phyloP scores from a whole-genome alignment of 1,284 basidiomycete genomes.

The Marasmius tenuissimus region DNA sequence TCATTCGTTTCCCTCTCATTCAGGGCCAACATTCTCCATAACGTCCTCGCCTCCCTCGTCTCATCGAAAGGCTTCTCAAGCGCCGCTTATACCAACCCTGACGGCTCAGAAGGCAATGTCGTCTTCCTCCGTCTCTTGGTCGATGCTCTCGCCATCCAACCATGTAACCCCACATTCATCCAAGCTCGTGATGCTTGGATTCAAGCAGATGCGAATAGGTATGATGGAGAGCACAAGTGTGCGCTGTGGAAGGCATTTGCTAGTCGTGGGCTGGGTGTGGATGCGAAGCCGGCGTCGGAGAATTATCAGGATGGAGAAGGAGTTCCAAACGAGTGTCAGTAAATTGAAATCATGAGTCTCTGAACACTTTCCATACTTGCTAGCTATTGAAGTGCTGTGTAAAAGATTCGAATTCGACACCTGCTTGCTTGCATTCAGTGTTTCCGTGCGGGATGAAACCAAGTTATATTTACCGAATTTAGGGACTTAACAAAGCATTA shows the following conservation, averaged over 20 bases:
- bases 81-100: slow-evolving; percentile 22
- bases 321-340: background rate
- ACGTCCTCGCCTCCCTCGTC: background rate
- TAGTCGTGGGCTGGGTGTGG: slow-evolving; percentile 19
- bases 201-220: slow-evolving; percentile 52
- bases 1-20: slow-evolving; percentile 35
- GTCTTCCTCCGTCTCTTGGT: slow-evolving; percentile 46
- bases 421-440: too few relatives aligned
- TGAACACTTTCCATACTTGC: too few relatives aligned
- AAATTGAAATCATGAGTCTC: background rate
- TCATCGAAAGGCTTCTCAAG: background rate
- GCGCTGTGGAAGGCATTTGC: slow-evolving; percentile 48
- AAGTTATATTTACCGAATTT: too few relatives aligned
- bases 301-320: slow-evolving; percentile 1
- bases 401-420: too few relatives aligned
- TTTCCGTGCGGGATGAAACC: too few relatives aligned
- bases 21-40: slow-evolving; percentile 55
- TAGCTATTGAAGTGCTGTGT: too few relatives aligned
- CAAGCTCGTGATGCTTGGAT: slow-evolving; percentile 52
- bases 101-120: slow-evolving; percentile 6
- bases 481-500: too few relatives aligned
- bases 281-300: slow-evolving; percentile 9
- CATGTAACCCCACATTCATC: slow-evolving; percentile 46
- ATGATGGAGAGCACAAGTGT: slow-evolving; percentile 45
- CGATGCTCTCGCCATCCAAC: slow-evolving; percentile 47